These are phyloP conservation scores for Citrus mangshanensis DNA, from an alignment of 345 rosid genomes.

Conservation along the genomic window DNA sequence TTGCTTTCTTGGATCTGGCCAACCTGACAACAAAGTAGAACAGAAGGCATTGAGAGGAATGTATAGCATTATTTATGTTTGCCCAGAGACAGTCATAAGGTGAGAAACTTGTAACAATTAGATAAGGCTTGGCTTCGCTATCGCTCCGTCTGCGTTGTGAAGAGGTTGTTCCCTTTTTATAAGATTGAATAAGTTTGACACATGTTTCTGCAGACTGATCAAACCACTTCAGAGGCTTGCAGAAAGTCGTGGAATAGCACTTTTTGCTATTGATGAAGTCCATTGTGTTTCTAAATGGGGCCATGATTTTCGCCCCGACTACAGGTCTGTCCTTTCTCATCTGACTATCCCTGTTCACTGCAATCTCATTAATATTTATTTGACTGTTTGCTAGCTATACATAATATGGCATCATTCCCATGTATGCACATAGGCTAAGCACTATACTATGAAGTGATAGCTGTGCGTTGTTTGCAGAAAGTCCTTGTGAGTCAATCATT, in stretches of 20 bases:
- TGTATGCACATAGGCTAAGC: background rate
- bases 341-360: conserved; percentile 4
- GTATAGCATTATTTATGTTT: conserved; percentile 77
- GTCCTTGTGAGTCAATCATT: background rate
- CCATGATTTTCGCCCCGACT: conserved; percentile 87
- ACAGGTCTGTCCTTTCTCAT: conserved; percentile 42
- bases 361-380: background rate
- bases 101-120: conserved; percentile 9
- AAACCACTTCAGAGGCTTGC: conserved; percentile 75
- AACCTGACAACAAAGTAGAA: conserved; percentile 75
- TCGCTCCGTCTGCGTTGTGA: background rate
- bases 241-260: conserved; percentile 64
- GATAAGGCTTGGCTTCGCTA: no score
- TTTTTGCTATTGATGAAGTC: conserved; percentile 90
- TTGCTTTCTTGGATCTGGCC: conserved; percentile 97
- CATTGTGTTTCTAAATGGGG: conserved; percentile 98
- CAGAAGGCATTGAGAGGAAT: conserved; percentile 81
- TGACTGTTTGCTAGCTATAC: background rate
- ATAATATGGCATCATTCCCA: background rate
- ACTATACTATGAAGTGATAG: background rate
- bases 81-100: conserved; percentile 85
- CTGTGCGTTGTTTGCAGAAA: background rate
- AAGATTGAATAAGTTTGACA: background rate
- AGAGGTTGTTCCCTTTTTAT: conserved; percentile 5
- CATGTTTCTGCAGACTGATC: conserved; percentile 50